phyloP scores from a whole-genome alignment of 768 basidiomycete genomes.

The Auricularia sp. region DNA sequence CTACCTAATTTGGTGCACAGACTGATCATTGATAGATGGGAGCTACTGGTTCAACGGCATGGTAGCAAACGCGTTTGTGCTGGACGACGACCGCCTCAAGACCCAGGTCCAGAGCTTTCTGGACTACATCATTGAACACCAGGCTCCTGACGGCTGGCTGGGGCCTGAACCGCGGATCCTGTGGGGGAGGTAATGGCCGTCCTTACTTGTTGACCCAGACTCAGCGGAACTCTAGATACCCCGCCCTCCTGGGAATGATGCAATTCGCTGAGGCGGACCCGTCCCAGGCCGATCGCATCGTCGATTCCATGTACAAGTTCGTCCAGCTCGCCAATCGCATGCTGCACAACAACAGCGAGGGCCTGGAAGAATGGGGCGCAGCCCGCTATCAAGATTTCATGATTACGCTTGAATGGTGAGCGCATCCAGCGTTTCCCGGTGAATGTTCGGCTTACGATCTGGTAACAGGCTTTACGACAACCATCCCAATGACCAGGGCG shows the following conservation, averaged over 20 bases:
- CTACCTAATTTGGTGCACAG: neutral
- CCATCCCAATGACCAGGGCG: conserved; percentile 39
- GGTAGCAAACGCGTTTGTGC: conserved; percentile 41
- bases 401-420: conserved; percentile 15
- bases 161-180: neutral
- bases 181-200: conserved; percentile 10
- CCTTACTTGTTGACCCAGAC: conserved; percentile 22
- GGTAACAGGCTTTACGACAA: conserved; percentile 36
- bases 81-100: conserved; percentile 35
- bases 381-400: conserved; percentile 53
- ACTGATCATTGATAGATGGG: neutral
- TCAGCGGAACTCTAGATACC: neutral
- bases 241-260: neutral
- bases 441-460: no score
- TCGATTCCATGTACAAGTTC: conserved; percentile 4
- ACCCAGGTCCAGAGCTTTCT: conserved; percentile 38
- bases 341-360: conserved; percentile 12
- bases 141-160: conserved; percentile 3
- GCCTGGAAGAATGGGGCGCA: conserved; percentile 41
- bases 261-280: conserved; percentile 7
- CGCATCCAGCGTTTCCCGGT: no score
- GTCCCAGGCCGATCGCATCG: neutral
- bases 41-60: conserved; percentile 29
- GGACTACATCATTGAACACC: conserved; percentile 12
- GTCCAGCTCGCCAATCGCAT: conserved; percentile 1